Percentiles rank a stretch among this genome's conserved stretches.
Evolutionary conservation across 176 grass and related monocot genomes (phyloP).

Genomic region (Juncus inflexus): DNA sequence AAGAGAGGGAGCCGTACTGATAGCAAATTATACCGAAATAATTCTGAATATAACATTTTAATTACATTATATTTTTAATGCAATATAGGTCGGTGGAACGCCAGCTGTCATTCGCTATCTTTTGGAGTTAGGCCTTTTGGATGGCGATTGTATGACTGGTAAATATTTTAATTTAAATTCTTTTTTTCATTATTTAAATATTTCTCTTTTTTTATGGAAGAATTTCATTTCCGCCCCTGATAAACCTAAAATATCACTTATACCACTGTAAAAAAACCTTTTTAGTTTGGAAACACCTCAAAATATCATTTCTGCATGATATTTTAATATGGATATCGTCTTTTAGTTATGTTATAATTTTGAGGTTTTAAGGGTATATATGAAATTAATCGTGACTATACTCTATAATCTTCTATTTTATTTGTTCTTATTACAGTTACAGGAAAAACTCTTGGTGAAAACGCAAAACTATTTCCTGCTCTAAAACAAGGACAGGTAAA

Average conservation of each 20-base stretch:
- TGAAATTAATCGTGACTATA: background rate
- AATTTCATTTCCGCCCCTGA: background rate
- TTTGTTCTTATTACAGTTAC: slow-evolving; percentile 51
- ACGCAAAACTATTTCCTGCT: slow-evolving; percentile 74
- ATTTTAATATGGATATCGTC: no score
- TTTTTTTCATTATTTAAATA: background rate
- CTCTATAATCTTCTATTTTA: background rate
- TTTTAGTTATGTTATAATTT: background rate
- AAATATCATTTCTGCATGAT: no score
- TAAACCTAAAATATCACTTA: background rate
- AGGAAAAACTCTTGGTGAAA: slow-evolving; percentile 93
- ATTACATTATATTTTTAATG: background rate
- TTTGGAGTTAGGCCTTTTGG: slow-evolving; percentile 82
- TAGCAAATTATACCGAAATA: no score
- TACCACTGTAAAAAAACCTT: no score
- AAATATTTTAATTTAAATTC: slow-evolving; percentile 18
- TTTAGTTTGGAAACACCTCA: no score
- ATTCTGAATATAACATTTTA: background rate
- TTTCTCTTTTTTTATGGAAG: background rate
- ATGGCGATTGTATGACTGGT: slow-evolving; percentile 96
- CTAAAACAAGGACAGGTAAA: slow-evolving; percentile 82
- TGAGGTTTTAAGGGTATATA: background rate
- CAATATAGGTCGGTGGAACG: slow-evolving; percentile 79
- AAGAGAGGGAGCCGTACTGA: no score
- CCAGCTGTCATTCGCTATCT: slow-evolving; percentile 91